A percentile compares a stretch with the other conserved stretches of the same genome.
phyloP scores from a whole-genome alignment of 176 grass and related monocot genomes.

The Oryza officinalis region DNA sequence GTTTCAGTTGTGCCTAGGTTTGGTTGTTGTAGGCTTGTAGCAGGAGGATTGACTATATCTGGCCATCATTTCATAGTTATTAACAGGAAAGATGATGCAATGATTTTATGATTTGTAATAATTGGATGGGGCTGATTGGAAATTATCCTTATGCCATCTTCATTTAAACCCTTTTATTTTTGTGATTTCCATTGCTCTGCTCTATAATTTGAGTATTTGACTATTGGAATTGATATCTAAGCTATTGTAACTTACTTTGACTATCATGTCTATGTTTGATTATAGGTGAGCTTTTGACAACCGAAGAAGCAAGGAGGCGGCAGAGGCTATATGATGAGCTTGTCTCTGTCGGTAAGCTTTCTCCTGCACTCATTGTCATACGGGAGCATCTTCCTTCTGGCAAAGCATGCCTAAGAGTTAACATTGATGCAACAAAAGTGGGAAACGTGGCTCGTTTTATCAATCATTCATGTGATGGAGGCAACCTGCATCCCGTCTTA shows the following conservation, averaged over 20 bases:
- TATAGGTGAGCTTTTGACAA: conserved; percentile 82
- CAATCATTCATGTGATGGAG: conserved; percentile 94
- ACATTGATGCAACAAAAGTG: conserved; percentile 82
- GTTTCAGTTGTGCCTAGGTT: neutral
- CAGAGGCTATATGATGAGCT: conserved; percentile 72
- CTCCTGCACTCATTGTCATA: conserved; percentile 69
- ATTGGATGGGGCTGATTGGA: too few species aligned
- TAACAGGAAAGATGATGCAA: neutral
- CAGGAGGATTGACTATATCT: neutral
- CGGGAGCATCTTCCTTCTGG: conserved; percentile 89
- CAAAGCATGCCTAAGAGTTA: conserved; percentile 78
- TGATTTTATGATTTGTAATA: too few species aligned
- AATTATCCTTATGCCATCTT: neutral
- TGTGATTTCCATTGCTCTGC: conserved; percentile 1
- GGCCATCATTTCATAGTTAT: neutral
- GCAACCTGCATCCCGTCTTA: conserved; percentile 73
- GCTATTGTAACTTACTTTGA: neutral
- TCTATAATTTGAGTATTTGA: neutral
- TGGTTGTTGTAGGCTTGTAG: neutral
- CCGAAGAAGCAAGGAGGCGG: conserved; percentile 61
- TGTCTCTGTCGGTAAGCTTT: conserved; percentile 54
- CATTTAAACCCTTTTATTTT: neutral
- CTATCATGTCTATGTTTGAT: neutral
- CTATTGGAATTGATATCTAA: neutral
- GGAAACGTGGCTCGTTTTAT: conserved; percentile 83